phyloP scores from a whole-genome alignment of 2,329 filamentous ascomycete genomes.

The Claviceps purpurea region DNA sequence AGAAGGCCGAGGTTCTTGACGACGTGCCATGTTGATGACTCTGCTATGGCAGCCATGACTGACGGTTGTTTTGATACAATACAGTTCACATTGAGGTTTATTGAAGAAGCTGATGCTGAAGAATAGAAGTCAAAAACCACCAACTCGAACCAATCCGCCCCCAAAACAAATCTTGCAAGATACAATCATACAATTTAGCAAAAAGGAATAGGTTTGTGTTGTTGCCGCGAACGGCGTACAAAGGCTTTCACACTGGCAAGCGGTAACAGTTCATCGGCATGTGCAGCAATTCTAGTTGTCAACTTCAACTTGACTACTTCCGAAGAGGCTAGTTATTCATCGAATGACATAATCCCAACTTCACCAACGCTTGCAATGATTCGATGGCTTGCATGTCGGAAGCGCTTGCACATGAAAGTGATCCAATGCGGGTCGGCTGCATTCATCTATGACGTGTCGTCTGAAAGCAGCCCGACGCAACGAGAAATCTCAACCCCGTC shows the following conservation, averaged over 20 bases:
- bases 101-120: background rate
- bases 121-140: background rate
- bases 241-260: background rate
- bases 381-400: background rate
- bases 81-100: background rate
- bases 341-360: background rate
- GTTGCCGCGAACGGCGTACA: background rate
- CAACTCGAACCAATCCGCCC: too few relatives aligned
- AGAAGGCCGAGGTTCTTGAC: constrained; percentile 14
- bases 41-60: background rate
- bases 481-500: constrained; percentile 54
- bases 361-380: background rate
- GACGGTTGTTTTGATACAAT: background rate
- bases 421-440: background rate
- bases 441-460: constrained; percentile 2
- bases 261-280: background rate
- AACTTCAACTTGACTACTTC: background rate
- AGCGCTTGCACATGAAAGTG: background rate
- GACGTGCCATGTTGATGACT: constrained; percentile 7
- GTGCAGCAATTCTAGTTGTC: background rate
- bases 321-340: background rate
- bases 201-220: background rate
- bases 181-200: background rate
- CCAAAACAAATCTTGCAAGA: background rate
- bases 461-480: constrained; percentile 21